A percentile compares a stretch with the other conserved stretches of the same genome.
These are phyloP conservation scores for Daldinia grandis DNA, from an alignment of 495 filamentous ascomycete species.

Conservation along the genomic window DNA sequence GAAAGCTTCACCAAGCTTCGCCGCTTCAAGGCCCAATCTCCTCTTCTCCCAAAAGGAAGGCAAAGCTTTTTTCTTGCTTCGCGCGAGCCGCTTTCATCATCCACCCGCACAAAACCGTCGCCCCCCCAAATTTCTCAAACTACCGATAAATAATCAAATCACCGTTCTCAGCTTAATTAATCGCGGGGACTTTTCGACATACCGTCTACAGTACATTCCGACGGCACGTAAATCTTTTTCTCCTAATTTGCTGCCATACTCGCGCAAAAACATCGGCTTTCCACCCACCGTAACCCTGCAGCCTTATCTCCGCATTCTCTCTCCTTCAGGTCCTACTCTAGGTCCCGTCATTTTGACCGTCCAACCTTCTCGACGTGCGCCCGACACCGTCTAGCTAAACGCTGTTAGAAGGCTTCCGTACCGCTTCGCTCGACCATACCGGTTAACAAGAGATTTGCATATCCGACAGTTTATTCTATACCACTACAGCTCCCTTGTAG, in stretches of 20 bases:
- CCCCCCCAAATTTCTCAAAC: constrained; percentile 31
- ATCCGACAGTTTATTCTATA: background rate
- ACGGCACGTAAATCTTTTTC: constrained; percentile 24
- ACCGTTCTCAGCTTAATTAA: constrained; percentile 33
- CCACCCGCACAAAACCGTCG: constrained; percentile 38
- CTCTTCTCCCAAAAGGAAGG: constrained; percentile 20
- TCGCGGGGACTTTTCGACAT: constrained; percentile 25
- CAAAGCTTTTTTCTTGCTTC: constrained; percentile 35
- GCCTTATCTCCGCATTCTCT: constrained; percentile 42
- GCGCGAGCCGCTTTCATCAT: constrained; percentile 49
- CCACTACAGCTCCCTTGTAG: background rate
- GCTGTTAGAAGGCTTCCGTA: background rate
- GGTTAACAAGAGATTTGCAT: background rate
- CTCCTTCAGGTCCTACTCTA: constrained; percentile 1
- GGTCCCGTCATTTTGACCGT: constrained; percentile 11
- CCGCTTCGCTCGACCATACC: constrained; percentile 3
- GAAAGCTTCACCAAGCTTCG: constrained; percentile 41
- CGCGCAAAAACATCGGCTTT: constrained; percentile 13
- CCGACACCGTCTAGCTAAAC: constrained; percentile 13
- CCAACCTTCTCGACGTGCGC: constrained; percentile 25
- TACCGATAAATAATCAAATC: constrained; percentile 26
- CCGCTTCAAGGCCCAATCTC: constrained; percentile 25
- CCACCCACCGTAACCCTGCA: constrained; percentile 21
- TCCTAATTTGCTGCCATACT: constrained; percentile 10
- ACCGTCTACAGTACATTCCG: constrained; percentile 10